These are phyloP conservation scores for Alloteropsis semialata DNA, from an alignment of 176 grass and related monocot genomes.

Conservation along the genomic window DNA sequence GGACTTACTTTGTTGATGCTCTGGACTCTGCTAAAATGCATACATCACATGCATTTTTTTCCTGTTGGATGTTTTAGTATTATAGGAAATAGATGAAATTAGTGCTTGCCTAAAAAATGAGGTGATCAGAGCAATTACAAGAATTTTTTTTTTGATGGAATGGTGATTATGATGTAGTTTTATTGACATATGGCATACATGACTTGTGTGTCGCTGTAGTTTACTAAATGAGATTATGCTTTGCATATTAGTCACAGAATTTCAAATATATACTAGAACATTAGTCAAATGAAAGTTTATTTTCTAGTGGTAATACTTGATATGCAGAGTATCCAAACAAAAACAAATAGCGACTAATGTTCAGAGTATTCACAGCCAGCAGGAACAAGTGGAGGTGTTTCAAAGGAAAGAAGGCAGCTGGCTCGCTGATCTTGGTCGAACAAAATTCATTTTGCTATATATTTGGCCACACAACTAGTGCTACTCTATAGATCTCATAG, in stretches of 20 bases:
- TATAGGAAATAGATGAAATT: neutral
- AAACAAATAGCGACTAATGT: too few species aligned
- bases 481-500: neutral
- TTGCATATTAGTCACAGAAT: too few species aligned
- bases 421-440: too few species aligned
- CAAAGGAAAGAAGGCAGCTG: too few species aligned
- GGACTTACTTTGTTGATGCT: neutral
- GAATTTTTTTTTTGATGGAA: neutral
- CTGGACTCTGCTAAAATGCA: neutral
- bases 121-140: neutral
- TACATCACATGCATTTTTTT: neutral
- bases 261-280: slow-evolving; percentile 17
- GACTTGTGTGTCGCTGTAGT: neutral
- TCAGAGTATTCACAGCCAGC: too few species aligned
- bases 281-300: slow-evolving; percentile 11
- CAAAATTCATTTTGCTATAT: slow-evolving; percentile 23
- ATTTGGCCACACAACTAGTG: neutral
- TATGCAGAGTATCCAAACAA: neutral
- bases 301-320: neutral
- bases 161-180: neutral
- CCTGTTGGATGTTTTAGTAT: neutral
- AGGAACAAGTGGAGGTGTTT: too few species aligned
- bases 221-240: slow-evolving; percentile 2
- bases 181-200: neutral
- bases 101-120: neutral